Conservation (phyloP, 163 green algal genomes). For the Scenedesmus sp. region DNA sequence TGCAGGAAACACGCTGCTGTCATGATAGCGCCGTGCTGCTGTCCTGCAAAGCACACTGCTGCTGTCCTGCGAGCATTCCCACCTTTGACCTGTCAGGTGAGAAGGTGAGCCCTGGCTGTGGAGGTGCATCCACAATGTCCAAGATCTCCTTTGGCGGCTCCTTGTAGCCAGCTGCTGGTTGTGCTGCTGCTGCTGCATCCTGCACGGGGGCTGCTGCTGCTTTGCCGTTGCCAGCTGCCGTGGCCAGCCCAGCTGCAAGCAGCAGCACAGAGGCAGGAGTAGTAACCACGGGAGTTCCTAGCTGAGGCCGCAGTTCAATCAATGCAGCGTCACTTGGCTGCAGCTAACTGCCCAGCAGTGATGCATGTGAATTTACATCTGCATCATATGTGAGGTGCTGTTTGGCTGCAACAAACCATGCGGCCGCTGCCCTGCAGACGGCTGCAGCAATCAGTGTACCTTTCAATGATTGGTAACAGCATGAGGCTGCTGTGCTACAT, state of each 20-base stretch:
- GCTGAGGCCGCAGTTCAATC: background rate
- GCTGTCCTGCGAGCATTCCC: background rate
- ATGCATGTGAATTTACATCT: background rate
- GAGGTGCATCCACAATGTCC: constrained; percentile 91
- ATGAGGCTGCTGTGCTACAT: no score
- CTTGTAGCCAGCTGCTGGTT: constrained; percentile 76
- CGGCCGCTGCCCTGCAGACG: no score
- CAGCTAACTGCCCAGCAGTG: background rate
- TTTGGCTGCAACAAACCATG: no score
- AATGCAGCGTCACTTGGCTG: background rate
- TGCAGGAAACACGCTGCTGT: background rate
- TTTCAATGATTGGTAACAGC: no score
- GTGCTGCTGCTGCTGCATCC: constrained; percentile 15
- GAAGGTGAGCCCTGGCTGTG: constrained; percentile 89
- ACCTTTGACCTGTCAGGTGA: constrained; percentile 84
- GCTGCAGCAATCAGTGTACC: no score
- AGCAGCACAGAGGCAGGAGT: background rate
- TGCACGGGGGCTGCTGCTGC: background rate
- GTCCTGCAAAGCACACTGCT: background rate
- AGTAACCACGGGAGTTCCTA: background rate
- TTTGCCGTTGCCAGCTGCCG: constrained; percentile 12
- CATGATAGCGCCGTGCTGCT: background rate
- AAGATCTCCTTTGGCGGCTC: constrained; percentile 88
- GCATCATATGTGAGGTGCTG: no score
- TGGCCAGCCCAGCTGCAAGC: background rate